phyloP scores from a whole-genome alignment of 352 stramenopile genomes.

The Globisporangium orthogonon region DNA sequence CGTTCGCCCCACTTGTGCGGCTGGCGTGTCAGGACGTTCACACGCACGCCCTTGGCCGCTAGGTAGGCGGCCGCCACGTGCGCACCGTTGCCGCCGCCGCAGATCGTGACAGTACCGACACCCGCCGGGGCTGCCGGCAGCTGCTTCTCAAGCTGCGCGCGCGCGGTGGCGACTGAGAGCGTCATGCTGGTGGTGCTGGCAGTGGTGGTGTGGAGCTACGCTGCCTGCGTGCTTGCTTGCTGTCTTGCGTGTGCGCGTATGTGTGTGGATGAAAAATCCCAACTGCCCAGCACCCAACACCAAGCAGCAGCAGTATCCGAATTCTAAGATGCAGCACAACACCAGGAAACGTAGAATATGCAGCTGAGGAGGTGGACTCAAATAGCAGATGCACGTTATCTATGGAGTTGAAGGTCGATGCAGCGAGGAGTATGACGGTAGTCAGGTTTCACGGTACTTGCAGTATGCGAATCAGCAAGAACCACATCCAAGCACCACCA shows the following conservation, averaged over 20 bases:
- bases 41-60: constrained; percentile 74
- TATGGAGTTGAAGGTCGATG: too few relatives aligned
- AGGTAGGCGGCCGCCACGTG: constrained; percentile 88
- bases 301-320: too few relatives aligned
- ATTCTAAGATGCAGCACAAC: too few relatives aligned
- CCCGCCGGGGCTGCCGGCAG: constrained; percentile 17
- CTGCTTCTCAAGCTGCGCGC: constrained; percentile 51
- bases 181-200: constrained; percentile 32
- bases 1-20: constrained; percentile 72
- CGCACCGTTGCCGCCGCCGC: constrained; percentile 88
- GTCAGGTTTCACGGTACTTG: too few relatives aligned
- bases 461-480: too few relatives aligned
- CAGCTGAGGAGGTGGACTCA: too few relatives aligned
- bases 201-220: neutral
- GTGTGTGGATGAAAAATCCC: neutral
- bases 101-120: constrained; percentile 84
- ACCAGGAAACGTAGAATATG: too few relatives aligned
- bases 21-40: constrained; percentile 80
- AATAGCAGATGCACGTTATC: too few relatives aligned
- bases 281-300: too few relatives aligned
- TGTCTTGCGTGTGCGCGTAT: too few relatives aligned
- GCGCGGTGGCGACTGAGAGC: constrained; percentile 70
- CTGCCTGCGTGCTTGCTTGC: too few relatives aligned
- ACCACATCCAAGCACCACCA: neutral
- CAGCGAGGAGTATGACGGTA: too few relatives aligned